Percentiles rank a stretch among this genome's conserved stretches.
Conservation (phyloP, 768 basidiomycete genomes). For the Phaeotremella skinneri region DNA sequence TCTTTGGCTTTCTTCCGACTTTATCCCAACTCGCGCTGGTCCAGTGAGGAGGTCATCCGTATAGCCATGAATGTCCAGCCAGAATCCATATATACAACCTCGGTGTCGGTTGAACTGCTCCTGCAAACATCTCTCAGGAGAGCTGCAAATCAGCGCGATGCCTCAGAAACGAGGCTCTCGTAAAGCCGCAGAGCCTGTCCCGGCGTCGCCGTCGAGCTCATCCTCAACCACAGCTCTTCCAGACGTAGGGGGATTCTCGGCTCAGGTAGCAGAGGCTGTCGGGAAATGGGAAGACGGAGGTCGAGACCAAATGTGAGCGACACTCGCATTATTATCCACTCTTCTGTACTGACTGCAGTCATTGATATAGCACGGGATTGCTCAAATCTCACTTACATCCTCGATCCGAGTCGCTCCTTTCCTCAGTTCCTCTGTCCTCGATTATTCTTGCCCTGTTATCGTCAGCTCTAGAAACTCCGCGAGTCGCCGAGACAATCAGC, state of each 20-base stretch:
- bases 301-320: constrained; percentile 2
- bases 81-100: no score
- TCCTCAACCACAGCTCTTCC: background rate
- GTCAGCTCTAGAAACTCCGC: constrained; percentile 3
- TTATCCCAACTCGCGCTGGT: no score
- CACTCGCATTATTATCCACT: background rate
- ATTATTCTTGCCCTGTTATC: constrained; percentile 3
- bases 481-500: constrained; percentile 13
- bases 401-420: background rate
- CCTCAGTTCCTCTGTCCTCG: constrained; percentile 3
- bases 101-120: no score
- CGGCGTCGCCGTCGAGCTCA: no score
- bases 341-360: background rate
- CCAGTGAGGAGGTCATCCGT: no score
- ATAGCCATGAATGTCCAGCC: no score
- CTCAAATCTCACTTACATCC: background rate
- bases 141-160: no score
- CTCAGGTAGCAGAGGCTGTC: constrained; percentile 1
- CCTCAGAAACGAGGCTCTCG: no score
- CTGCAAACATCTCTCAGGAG: no score
- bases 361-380: background rate
- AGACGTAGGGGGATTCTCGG: constrained; percentile 2
- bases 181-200: no score
- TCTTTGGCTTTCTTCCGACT: no score
- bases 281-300: constrained; percentile 8